Base-by-base conservation (phyloP, 306 rosid genomes). In the Phaseolus lunatus region DNA sequence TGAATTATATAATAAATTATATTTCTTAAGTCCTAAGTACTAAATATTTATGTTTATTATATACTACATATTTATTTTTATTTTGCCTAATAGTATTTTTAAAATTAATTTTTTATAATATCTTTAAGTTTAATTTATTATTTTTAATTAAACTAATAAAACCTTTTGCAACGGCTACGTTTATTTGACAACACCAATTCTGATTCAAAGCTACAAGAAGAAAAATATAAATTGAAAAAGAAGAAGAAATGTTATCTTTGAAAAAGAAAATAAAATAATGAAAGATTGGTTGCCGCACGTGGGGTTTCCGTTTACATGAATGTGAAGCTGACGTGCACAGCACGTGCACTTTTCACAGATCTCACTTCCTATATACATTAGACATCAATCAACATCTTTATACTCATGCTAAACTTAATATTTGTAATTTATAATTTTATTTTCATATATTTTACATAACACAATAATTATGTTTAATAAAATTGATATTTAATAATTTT, bases 221-320 rank as follows among this genome's bases (percentile, higher is more conserved):
- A 70, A 70, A 70, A 47, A 4, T 27, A 71, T 11, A 71, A 71
- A 27, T 9, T 23, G 24, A 11, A 11, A 19, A 6, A 33, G n/a
- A 29, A n/a, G 22, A 12, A 19, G 9, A 2, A 13, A 31, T 12
- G 24, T 16, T 2, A 15, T 16, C n/a, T 14, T 5, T 4, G 26
- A 39, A 37, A 24, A 54, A 2, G 22, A 22, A 73, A 73, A 20
- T 8, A 26, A 57, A 58, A 58, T 2, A 24, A 24, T 61, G 9
- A 29, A 37, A 72, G n/a, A 56, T 53, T 31, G 19, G 13, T 31
- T 39, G 10, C 20, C 58, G 8, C 18, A 41, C 57, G 69, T 73
- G 78, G 78, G 78, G 8, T 9, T n/a, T n/a, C n/a, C n/a, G n/a
- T 12, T 72, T 57, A 24, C 5, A 15, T 39, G 68, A 65, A 41